Percentiles rank a stretch among this genome's conserved stretches.
Conservation (phyloP, 768 basidiomycete species). For the Sarcodon sp. region DNA sequence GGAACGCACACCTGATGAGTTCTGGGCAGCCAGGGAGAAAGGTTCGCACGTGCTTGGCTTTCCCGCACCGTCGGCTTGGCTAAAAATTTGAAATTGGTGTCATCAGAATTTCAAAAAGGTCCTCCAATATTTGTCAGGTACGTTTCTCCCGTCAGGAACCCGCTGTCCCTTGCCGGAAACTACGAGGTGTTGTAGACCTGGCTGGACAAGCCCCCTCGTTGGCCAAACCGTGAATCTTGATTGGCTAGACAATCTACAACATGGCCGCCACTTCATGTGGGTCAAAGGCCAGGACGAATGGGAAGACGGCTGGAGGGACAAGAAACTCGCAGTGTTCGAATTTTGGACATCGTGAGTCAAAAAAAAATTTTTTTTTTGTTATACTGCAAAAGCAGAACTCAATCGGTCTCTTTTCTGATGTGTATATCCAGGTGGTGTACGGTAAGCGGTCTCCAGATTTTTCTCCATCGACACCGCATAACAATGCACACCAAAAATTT, state of each 20-base stretch:
- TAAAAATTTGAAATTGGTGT: no score
- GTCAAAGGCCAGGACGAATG: constrained; percentile 9
- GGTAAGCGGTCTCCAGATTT: constrained; percentile 9
- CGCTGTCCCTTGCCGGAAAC: neutral
- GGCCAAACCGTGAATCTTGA: constrained; percentile 13
- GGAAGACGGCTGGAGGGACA: constrained; percentile 14
- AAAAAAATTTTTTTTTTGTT: constrained; percentile 1
- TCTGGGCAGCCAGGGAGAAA: neutral
- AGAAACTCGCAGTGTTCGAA: constrained; percentile 15
- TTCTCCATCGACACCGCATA: neutral
- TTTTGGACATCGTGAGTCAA: constrained; percentile 19
- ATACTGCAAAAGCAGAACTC: neutral
- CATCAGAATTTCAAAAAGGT: neutral
- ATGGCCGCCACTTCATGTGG: constrained; percentile 10
- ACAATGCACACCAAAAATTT: constrained; percentile 3
- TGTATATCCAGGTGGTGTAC: constrained; percentile 12
- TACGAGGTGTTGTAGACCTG: constrained; percentile 15
- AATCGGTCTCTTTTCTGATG: neutral
- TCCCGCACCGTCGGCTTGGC: no score
- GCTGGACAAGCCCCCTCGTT: constrained; percentile 16
- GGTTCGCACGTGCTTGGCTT: no score
- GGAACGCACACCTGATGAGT: neutral
- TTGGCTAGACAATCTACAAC: constrained; percentile 11
- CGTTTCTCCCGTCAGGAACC: neutral
- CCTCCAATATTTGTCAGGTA: neutral